Base-by-base conservation (phyloP, 768 basidiomycete species). In the Hypsizygus marmoreus region DNA sequence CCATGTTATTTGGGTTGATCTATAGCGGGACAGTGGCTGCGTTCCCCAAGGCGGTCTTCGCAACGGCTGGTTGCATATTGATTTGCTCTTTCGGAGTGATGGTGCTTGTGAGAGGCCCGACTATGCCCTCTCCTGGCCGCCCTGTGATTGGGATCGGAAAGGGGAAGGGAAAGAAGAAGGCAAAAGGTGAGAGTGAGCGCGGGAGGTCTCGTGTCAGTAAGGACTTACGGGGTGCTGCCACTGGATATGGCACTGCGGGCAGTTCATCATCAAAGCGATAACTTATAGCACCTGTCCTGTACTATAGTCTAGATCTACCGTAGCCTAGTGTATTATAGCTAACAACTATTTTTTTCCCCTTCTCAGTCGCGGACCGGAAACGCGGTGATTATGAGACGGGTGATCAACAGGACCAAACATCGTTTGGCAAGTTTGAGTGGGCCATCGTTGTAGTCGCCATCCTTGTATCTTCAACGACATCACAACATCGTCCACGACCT, bases 31-130 rank as follows among this genome's bases (percentile, higher is more conserved):
- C 88, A 0, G 86, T 89, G 17, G 84, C 79, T 2, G 69, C 61
- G 5, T 86, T 70, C 55, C 88, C 89, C 16, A 86, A 84, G 67
- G 75, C 85, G 3, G 78, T 91, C 35, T 92, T 91, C 55, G 71
- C 65, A 13, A 61, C 73, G 7, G 84, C 82, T 12, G 75, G 70
- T 2, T 71, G 66, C 6, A 69, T 90, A 30, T 64, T 85, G 45
- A 50, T 70, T 24, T 57, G 63, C 24, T 62, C 73, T 24, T 46
- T 77, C 14, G 29, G 60, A 25, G 58, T 74, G 44, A 50, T 72
- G 43, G 45, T 72, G 50, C 55, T 73, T 20, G 71, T 77, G 26
- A 60, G 69, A 37, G 75, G 70, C 25, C 76, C 76, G 6, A 64
- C 70, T 6, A 53, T 56, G 12, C 43, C 17, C 2, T 14, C 22